These are phyloP conservation scores for Corymbia maculata DNA, from an alignment of 345 rosid species.

Conservation along the genomic window DNA sequence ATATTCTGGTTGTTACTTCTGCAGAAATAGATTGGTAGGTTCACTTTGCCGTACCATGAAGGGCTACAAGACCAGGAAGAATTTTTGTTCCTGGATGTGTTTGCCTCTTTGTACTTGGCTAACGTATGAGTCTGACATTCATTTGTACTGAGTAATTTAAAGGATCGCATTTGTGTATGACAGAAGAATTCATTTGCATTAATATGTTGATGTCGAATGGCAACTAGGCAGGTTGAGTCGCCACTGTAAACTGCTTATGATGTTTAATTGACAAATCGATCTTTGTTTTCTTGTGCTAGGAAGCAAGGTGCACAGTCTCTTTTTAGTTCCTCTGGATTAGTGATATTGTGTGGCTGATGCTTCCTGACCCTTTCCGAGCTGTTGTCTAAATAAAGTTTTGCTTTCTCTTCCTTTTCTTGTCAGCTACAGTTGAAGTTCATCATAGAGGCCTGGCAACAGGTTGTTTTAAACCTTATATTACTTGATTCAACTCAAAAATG, in stretches of 20 bases:
- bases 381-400: not conserved
- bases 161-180: not conserved
- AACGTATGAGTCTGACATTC: not conserved
- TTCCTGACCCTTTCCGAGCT: not conserved
- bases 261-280: not conserved
- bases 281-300: not conserved
- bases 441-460: slow-evolving; percentile 96
- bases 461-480: slow-evolving; percentile 6
- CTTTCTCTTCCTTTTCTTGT: not conserved
- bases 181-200: not conserved
- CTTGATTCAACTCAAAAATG: not conserved
- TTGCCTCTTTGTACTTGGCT: not conserved
- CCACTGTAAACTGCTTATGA: not conserved
- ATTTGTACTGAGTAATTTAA: not conserved
- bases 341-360: not conserved
- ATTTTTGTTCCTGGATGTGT: not conserved
- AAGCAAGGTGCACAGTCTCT: not conserved
- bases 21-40: not conserved
- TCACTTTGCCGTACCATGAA: not conserved
- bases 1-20: not conserved
- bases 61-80: not conserved
- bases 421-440: slow-evolving; percentile 97
- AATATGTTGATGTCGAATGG: not conserved
- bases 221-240: not conserved
- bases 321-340: not conserved